phyloP scores from a whole-genome alignment of 352 stramenopile genomes.

The Phytophthora pisi region DNA sequence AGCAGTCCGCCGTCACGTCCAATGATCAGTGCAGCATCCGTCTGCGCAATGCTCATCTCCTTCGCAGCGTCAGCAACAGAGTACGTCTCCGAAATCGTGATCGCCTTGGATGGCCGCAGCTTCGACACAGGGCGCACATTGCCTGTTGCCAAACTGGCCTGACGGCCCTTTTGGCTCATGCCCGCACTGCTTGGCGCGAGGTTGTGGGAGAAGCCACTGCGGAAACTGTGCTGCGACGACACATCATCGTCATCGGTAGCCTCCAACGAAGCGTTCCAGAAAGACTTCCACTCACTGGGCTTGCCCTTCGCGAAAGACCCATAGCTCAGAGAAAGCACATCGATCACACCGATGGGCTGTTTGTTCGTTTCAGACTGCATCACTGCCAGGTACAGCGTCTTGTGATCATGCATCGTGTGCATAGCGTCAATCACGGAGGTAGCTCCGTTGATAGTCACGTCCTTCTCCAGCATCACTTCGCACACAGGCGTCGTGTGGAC shows the following conservation, averaged over 20 bases:
- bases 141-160: constrained; percentile 64
- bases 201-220: constrained; percentile 73
- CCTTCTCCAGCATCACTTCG: constrained; percentile 90
- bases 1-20: constrained; percentile 87
- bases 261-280: constrained; percentile 91
- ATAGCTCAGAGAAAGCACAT: constrained; percentile 89
- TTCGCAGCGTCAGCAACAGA: constrained; percentile 90
- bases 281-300: constrained; percentile 88
- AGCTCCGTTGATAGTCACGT: constrained; percentile 66
- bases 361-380: constrained; percentile 71
- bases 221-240: constrained; percentile 84
- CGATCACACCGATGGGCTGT: constrained; percentile 79
- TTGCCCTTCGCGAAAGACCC: constrained; percentile 89
- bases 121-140: constrained; percentile 93
- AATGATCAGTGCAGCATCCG: constrained; percentile 94
- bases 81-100: constrained; percentile 87
- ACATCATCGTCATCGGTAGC: constrained; percentile 73
- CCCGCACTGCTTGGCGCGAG: constrained; percentile 39
- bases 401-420: constrained; percentile 90
- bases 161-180: constrained; percentile 47
- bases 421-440: constrained; percentile 88
- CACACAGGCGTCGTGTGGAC: constrained; percentile 93
- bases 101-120: constrained; percentile 85
- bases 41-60: constrained; percentile 90
- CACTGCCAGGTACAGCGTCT: constrained; percentile 85